A percentile compares a stretch with the other conserved stretches of the same genome.
phyloP scores from a whole-genome alignment of 2,329 filamentous ascomycete species.

The Pseudonectria foliicola region DNA sequence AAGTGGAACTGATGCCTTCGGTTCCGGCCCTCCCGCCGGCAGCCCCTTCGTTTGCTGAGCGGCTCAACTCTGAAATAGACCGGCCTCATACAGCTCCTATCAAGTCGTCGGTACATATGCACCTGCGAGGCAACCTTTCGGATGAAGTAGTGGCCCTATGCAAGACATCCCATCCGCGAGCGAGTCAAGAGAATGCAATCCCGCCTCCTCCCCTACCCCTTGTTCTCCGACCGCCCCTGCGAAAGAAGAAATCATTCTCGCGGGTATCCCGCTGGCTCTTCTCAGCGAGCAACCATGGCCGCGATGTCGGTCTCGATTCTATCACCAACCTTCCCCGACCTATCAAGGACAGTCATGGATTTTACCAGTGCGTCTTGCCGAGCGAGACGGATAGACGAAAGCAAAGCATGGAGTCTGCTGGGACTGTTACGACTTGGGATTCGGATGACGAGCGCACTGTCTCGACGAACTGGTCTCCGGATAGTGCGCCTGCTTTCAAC shows the following conservation, averaged over 20 bases:
- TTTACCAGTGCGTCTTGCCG: conserved; percentile 49
- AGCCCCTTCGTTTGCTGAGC: conserved; percentile 51
- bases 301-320: conserved; percentile 38
- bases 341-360: conserved; percentile 45
- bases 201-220: conserved; percentile 52
- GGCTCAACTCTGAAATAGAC: conserved; percentile 41
- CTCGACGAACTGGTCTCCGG: conserved; percentile 43
- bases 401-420: conserved; percentile 38
- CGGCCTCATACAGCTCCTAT: conserved; percentile 28
- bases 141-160: conserved; percentile 22
- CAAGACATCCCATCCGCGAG: conserved; percentile 18
- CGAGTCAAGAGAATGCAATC: conserved; percentile 27
- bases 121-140: conserved; percentile 23
- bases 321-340: conserved; percentile 50
- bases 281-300: conserved; percentile 31
- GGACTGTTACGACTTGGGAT: conserved; percentile 45
- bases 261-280: conserved; percentile 55
- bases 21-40: conserved; percentile 51
- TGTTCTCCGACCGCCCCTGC: conserved; percentile 50
- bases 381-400: conserved; percentile 22
- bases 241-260: conserved; percentile 62
- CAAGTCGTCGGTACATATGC: conserved; percentile 25
- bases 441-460: conserved; percentile 37
- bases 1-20: conserved; percentile 45
- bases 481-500: conserved; percentile 34